Evolutionary conservation across 2,329 filamentous ascomycete species (phyloP).

Genomic region (Metarhizium humberi): DNA sequence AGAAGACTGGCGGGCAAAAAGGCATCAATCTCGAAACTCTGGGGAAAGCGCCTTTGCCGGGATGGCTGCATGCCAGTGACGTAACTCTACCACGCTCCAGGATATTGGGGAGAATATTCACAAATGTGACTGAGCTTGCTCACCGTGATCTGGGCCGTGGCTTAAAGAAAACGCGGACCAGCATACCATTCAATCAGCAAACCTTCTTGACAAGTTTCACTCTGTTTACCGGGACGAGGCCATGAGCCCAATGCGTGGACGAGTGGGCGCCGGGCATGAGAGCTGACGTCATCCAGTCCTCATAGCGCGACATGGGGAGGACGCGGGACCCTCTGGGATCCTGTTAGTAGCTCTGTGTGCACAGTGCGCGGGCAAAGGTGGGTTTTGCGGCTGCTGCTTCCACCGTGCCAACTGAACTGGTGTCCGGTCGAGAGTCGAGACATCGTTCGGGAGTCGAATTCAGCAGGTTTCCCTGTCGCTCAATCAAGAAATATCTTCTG

Average conservation of each 20-base stretch:
- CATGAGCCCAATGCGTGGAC: background rate
- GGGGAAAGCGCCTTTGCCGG: no score
- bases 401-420: background rate
- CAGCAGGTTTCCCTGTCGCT: no score
- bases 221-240: background rate
- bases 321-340: background rate
- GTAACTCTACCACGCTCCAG: background rate
- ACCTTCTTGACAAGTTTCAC: no score
- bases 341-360: background rate
- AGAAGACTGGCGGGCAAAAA: no score
- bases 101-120: background rate
- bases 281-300: conserved; percentile 3
- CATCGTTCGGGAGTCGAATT: no score
- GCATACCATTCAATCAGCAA: background rate
- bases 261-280: background rate
- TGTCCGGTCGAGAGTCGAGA: no score
- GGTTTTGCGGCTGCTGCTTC: background rate
- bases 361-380: background rate
- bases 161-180: no score
- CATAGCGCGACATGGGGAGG: conserved; percentile 2
- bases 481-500: no score
- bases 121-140: background rate
- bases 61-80: background rate
- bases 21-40: no score
- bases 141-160: no score